Conservation (phyloP, 2,329 filamentous ascomycete genomes). For the Zymoseptoria crescenta region DNA sequence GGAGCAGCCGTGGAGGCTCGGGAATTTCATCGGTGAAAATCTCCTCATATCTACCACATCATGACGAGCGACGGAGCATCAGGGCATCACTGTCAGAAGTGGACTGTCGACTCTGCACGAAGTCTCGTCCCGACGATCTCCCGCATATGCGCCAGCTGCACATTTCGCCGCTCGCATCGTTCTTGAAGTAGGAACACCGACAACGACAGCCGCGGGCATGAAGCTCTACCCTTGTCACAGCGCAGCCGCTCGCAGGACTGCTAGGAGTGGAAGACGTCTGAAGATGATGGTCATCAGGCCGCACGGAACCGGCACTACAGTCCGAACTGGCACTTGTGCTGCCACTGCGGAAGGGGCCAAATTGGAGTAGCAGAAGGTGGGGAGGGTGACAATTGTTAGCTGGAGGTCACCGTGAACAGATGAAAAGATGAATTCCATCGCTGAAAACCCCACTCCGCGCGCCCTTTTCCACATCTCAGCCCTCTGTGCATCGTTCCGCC, state of each 20-base stretch:
- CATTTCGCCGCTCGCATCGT: background rate
- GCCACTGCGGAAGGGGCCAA: too few species aligned
- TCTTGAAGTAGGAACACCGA: background rate
- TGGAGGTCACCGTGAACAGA: background rate
- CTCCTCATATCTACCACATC: background rate
- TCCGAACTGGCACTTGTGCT: background rate
- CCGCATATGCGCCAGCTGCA: background rate
- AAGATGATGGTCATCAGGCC: background rate
- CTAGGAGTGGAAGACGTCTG: background rate
- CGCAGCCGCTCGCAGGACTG: background rate
- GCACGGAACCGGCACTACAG: background rate
- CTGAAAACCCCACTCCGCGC: background rate
- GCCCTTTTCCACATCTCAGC: background rate
- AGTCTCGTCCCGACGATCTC: background rate
- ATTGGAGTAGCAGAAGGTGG: background rate
- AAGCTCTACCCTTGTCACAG: background rate
- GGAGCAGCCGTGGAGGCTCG: background rate
- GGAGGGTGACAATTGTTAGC: background rate
- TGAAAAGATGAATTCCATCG: background rate
- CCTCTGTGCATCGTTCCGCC: too few species aligned
- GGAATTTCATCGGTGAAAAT: background rate
- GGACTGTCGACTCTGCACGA: background rate
- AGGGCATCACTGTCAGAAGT: background rate
- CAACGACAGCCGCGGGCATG: background rate
- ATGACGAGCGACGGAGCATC: background rate